phyloP scores from a whole-genome alignment of 345 rosid genomes.

The Citrus maxima region DNA sequence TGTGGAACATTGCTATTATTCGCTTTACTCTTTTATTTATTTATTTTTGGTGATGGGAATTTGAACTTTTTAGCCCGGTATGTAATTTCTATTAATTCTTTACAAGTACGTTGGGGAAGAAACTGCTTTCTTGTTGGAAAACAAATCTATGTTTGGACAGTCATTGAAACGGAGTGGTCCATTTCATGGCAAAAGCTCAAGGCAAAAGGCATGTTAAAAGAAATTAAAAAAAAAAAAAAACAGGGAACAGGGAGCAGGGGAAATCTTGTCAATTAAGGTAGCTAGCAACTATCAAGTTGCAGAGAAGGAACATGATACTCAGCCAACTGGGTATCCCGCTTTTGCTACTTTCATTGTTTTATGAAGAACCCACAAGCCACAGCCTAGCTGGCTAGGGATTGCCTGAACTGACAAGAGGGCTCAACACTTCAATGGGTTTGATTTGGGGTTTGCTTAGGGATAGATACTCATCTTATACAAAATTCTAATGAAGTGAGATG shows the following conservation, averaged over 20 bases:
- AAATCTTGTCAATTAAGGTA: background rate
- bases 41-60: background rate
- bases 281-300: background rate
- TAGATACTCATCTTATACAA: background rate
- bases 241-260: background rate
- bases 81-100: background rate
- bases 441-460: background rate
- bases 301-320: background rate
- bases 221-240: too few relatives aligned
- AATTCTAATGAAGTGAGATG: background rate
- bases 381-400: background rate
- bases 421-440: background rate
- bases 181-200: background rate
- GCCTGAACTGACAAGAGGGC: background rate
- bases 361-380: background rate
- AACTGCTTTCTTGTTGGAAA: slow-evolving; percentile 2
- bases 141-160: background rate
- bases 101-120: background rate
- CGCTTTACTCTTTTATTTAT: background rate
- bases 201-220: background rate
- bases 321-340: background rate
- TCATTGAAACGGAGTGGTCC: background rate
- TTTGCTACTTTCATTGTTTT: background rate
- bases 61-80: background rate
- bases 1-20: background rate